Conservation (phyloP, 768 basidiomycete genomes). For the Lactarius pseudohatsudake region DNA sequence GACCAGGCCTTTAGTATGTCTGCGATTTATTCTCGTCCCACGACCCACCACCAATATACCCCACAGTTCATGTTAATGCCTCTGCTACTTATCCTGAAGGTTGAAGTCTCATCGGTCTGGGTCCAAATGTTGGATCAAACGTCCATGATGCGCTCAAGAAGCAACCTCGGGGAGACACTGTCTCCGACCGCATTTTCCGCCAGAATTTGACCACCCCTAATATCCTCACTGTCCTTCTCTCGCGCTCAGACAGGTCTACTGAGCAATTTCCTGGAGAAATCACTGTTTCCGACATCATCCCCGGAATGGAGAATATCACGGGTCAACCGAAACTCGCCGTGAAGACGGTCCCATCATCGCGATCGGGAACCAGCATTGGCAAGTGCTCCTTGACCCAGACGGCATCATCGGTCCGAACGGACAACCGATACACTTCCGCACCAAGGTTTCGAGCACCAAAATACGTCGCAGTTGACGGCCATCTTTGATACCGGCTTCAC, state of each 20-base stretch:
- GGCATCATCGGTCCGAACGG: constrained; percentile 65
- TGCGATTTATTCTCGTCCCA: constrained; percentile 6
- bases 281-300: constrained; percentile 58
- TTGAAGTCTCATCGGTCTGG: constrained; percentile 54
- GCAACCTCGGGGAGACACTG: constrained; percentile 46
- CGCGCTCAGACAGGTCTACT: constrained; percentile 54
- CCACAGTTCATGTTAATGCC: constrained; percentile 44
- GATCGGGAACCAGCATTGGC: constrained; percentile 57
- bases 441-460: constrained; percentile 45
- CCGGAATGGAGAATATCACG: constrained; percentile 49
- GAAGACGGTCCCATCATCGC: constrained; percentile 33
- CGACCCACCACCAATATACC: constrained; percentile 1
- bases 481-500: constrained; percentile 73
- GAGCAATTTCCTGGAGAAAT: constrained; percentile 58
- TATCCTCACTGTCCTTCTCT: constrained; percentile 62
- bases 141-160: constrained; percentile 41
- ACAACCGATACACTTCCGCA: constrained; percentile 45
- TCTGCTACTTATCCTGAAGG: constrained; percentile 37
- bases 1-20: constrained; percentile 51
- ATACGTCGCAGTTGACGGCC: constrained; percentile 52
- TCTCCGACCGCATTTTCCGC: constrained; percentile 64
- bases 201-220: constrained; percentile 59
- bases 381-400: constrained; percentile 58
- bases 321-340: too few relatives aligned
- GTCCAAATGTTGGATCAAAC: constrained; percentile 56